Evolutionary conservation across 116 monocot species (phyloP).

Genomic region (Trichopus zeylanicus): DNA sequence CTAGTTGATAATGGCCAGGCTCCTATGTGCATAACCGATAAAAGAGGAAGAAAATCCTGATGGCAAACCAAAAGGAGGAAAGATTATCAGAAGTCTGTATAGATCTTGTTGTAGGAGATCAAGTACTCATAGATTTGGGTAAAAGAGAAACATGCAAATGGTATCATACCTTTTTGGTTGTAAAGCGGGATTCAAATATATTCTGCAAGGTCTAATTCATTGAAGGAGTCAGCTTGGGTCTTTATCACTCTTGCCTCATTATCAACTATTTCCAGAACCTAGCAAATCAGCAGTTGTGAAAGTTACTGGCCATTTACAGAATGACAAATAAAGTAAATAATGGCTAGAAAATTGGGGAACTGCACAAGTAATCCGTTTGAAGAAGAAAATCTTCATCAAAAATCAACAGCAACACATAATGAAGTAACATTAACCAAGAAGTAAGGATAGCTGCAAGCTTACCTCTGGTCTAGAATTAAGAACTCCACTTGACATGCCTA

Average conservation of each 20-base stretch:
- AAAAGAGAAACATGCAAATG: too few species aligned
- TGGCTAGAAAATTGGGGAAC: too few species aligned
- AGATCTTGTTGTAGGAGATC: too few species aligned
- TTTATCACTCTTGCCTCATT: constrained; percentile 53
- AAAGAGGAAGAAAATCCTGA: too few species aligned
- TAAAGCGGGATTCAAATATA: constrained; percentile 24
- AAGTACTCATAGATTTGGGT: too few species aligned
- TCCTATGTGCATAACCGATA: too few species aligned
- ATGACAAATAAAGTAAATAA: too few species aligned
- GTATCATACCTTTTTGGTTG: not conserved
- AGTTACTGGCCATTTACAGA: too few species aligned
- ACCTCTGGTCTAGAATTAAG: constrained; percentile 81
- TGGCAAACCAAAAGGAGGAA: too few species aligned
- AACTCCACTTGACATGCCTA: constrained; percentile 96
- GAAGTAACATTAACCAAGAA: not conserved
- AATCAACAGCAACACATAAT: not conserved
- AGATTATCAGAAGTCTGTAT: too few species aligned
- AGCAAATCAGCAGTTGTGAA: constrained; percentile 11
- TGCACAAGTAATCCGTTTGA: too few species aligned
- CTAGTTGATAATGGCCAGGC: not conserved
- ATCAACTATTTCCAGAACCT: constrained; percentile 83
- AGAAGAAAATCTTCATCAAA: too few species aligned
- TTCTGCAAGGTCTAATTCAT: constrained; percentile 29
- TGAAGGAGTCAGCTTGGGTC: constrained; percentile 14
- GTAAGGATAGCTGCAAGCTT: not conserved